Base-by-base conservation (phyloP, 345 rosid genomes). In the Hibiscus trionum region DNA sequence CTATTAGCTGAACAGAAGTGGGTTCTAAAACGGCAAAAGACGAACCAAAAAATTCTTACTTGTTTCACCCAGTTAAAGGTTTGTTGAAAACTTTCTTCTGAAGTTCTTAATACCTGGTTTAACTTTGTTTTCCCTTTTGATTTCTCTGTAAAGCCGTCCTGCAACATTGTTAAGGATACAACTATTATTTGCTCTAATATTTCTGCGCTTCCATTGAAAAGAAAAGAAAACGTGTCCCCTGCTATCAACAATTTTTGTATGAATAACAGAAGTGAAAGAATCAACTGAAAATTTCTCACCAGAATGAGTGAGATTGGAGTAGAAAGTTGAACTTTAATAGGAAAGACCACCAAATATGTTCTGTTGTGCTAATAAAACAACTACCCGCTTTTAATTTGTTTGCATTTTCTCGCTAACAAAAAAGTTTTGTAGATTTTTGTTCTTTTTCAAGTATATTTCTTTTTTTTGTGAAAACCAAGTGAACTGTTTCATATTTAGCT, bases 11-110 rank as follows among this genome's bases (percentile, higher is more conserved):
- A 93, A 73, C 88, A 80, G 83, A 82, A 74, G 71, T 90, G 91
- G 91, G 73, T 75, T 66, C 71, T 81, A 56, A 93, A 86, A 78
- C 88, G 83, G 80, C 91, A 86, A 64, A 93, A 84, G 77, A 82
- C 89, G 60, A 86, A 77, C 80, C 84, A 82, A 77, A 86, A 76
- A 80, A 90, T 93, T 44, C 47, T 82, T 55, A 74, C 80, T 49
- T 80, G 90, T 78, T 93, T 70, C 84, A 80, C 86, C 57, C 83
- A 85, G 78, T 76, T 93, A 81, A 90, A 86, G 96, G 98, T 90
- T 77, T 69, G 88, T 76, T 37, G 8, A 8, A 16, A 55, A 58
- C 46, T 63, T 71, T 73, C 56, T 73, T 47, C 61, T 58, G 58
- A 35, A 52, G 15, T 61, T 59, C 77, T 61, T 65, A 61, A 26